These are phyloP conservation scores for Plasmopara muralis DNA, from an alignment of 352 stramenopile genomes.

Conservation along the genomic window DNA sequence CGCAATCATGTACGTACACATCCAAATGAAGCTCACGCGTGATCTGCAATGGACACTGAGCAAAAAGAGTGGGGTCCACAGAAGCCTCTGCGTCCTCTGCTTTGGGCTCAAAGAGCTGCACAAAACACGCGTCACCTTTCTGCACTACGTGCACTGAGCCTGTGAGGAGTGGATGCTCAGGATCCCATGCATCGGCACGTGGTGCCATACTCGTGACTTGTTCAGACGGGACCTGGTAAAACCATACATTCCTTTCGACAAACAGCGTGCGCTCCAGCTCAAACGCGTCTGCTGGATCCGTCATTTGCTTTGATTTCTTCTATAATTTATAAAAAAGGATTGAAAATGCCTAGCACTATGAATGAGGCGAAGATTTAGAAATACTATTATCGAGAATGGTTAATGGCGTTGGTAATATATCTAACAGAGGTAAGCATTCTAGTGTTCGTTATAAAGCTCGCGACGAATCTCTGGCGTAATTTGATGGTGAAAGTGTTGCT, in stretches of 20 bases:
- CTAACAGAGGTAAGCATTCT: conserved; percentile 4
- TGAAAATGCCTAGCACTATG: too few relatives aligned
- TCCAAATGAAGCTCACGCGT: conserved; percentile 51
- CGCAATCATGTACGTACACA: conserved; percentile 79
- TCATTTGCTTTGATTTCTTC: background rate
- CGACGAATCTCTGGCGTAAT: conserved; percentile 98
- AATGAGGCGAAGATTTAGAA: too few relatives aligned
- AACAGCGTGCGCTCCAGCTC: conserved; percentile 74
- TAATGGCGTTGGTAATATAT: too few relatives aligned
- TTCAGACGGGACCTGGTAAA: conserved; percentile 70
- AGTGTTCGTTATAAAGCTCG: conserved; percentile 89
- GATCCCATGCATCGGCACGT: conserved; percentile 76
- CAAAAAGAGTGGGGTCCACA: conserved; percentile 48
- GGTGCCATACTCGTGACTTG: conserved; percentile 70
- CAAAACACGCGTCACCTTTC: conserved; percentile 59
- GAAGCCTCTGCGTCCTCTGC: conserved; percentile 4
- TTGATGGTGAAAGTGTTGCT: conserved; percentile 91
- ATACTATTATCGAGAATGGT: too few relatives aligned
- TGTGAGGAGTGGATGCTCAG: conserved; percentile 75
- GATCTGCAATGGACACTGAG: conserved; percentile 73
- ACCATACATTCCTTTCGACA: conserved; percentile 68
- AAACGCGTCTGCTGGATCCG: conserved; percentile 21
- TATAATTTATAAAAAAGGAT: too few relatives aligned
- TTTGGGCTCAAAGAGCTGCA: conserved; percentile 72
- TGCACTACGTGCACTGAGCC: conserved; percentile 63